These are phyloP conservation scores for Ascosphaera apis DNA, from an alignment of 2,329 filamentous ascomycete species.

Conservation along the genomic window DNA sequence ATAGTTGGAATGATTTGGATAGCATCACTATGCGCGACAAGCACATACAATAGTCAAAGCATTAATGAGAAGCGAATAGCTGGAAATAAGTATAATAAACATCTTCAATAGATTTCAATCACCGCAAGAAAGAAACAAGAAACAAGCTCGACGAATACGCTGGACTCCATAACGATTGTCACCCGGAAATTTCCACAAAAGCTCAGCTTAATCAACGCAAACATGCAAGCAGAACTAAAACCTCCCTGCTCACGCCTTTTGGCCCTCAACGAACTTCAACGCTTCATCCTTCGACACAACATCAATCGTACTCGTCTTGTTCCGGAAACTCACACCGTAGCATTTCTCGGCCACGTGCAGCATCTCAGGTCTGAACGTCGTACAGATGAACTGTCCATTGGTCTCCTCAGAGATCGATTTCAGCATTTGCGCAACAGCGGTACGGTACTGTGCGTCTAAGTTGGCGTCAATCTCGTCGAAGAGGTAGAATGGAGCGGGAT, in stretches of 20 bases:
- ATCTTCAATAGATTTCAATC: too few species aligned
- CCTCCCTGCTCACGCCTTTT: slow-evolving; percentile 25
- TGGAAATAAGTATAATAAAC: too few species aligned
- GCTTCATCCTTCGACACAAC: slow-evolving; percentile 74
- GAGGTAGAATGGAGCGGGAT: slow-evolving; percentile 94
- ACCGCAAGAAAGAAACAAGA: too few species aligned
- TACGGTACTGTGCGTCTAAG: slow-evolving; percentile 90
- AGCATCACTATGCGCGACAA: too few species aligned
- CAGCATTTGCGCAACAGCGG: slow-evolving; percentile 76
- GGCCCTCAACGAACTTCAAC: slow-evolving; percentile 81
- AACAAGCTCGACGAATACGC: too few species aligned
- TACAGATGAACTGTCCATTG: slow-evolving; percentile 81
- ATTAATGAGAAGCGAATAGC: too few species aligned
- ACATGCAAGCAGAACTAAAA: too few species aligned
- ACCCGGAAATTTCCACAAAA: too few species aligned
- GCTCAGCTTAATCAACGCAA: too few species aligned
- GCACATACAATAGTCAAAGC: too few species aligned
- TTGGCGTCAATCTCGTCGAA: slow-evolving; percentile 99
- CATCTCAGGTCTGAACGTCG: slow-evolving; percentile 94
- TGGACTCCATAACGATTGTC: too few species aligned
- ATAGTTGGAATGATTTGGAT: neutral
- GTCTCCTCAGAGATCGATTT: slow-evolving; percentile 42
- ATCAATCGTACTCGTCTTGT: slow-evolving; percentile 87
- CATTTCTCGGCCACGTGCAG: slow-evolving; percentile 88
- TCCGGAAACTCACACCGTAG: slow-evolving; percentile 77